These are phyloP conservation scores for Sonneratia caseolaris DNA, from an alignment of 345 rosid species.

Conservation along the genomic window DNA sequence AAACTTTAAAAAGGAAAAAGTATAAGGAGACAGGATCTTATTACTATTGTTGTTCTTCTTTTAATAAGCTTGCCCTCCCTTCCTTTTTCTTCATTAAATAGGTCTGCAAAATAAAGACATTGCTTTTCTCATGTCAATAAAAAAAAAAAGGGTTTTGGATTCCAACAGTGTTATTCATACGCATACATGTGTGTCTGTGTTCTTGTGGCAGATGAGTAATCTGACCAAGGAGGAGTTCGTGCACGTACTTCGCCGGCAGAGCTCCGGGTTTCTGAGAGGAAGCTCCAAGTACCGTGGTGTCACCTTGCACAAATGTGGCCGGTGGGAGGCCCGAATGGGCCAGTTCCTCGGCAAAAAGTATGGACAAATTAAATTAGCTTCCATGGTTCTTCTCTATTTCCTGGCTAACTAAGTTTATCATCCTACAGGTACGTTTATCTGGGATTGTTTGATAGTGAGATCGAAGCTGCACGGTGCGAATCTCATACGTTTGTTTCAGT, in stretches of 20 bases:
- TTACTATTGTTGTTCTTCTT: background rate
- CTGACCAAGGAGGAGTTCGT: slow-evolving; percentile 90
- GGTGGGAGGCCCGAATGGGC: slow-evolving; percentile 99
- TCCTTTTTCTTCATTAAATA: slow-evolving; percentile 3
- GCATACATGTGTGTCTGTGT: background rate
- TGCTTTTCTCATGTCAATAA: background rate
- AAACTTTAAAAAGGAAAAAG: background rate
- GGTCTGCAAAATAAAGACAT: background rate
- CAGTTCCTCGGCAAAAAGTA: slow-evolving; percentile 94
- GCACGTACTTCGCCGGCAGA: slow-evolving; percentile 90
- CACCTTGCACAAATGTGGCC: slow-evolving; percentile 93
- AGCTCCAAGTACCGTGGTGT: slow-evolving; percentile 97
- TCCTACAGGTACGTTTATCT: slow-evolving; percentile 57
- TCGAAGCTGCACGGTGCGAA: slow-evolving; percentile 80
- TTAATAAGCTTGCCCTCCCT: background rate
- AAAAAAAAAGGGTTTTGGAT: background rate
- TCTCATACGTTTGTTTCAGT: too few relatives aligned
- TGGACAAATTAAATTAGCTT: background rate
- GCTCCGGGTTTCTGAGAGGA: slow-evolving; percentile 92
- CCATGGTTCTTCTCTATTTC: background rate
- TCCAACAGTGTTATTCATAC: background rate
- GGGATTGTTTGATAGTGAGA: slow-evolving; percentile 88
- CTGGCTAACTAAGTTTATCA: background rate
- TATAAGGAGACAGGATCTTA: background rate
- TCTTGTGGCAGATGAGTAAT: slow-evolving; percentile 61